Percentiles rank a stretch among this genome's conserved stretches.
Evolutionary conservation across 768 basidiomycete genomes (phyloP).

Genomic region (Auricularia cornea): DNA sequence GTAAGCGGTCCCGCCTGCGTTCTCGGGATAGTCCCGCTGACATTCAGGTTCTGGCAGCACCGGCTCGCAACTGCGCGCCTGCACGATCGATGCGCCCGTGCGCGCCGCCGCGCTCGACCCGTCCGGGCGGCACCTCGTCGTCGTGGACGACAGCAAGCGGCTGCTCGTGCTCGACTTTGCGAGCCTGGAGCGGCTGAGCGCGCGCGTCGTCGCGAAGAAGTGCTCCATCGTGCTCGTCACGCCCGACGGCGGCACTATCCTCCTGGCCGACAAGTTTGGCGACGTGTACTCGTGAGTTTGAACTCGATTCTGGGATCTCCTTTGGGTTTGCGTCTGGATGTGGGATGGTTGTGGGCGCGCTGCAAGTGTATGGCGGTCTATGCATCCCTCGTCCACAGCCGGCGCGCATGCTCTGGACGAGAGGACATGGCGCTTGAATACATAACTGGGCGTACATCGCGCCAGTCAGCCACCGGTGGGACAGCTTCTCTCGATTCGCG

Average conservation of each 20-base stretch:
- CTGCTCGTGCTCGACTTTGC: constrained; percentile 68
- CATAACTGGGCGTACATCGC: no score
- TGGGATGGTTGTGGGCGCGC: no score
- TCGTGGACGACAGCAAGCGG: constrained; percentile 71
- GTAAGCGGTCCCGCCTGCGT: not conserved
- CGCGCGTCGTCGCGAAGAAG: constrained; percentile 66
- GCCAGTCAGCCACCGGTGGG: no score
- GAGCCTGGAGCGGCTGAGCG: constrained; percentile 45
- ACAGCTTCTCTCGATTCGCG: no score
- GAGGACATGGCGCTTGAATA: no score
- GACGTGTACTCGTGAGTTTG: constrained; percentile 73
- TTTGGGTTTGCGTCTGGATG: not conserved
- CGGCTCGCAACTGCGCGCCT: constrained; percentile 25
- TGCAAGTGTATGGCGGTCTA: not conserved
- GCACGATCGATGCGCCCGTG: constrained; percentile 24
- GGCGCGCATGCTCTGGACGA: no score
- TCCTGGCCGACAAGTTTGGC: constrained; percentile 91
- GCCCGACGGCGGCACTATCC: constrained; percentile 49
- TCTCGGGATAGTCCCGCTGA: not conserved
- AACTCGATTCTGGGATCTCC: not conserved
- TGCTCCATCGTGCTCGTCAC: constrained; percentile 65
- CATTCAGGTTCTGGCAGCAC: constrained; percentile 30
- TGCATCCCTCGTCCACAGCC: no score
- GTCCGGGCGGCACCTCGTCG: constrained; percentile 42
- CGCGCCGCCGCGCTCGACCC: constrained; percentile 48